A percentile compares a stretch with the other conserved stretches of the same genome.
Evolutionary conservation across 2,329 filamentous ascomycete species (phyloP).

Genomic region (Diaporthe ampelina): DNA sequence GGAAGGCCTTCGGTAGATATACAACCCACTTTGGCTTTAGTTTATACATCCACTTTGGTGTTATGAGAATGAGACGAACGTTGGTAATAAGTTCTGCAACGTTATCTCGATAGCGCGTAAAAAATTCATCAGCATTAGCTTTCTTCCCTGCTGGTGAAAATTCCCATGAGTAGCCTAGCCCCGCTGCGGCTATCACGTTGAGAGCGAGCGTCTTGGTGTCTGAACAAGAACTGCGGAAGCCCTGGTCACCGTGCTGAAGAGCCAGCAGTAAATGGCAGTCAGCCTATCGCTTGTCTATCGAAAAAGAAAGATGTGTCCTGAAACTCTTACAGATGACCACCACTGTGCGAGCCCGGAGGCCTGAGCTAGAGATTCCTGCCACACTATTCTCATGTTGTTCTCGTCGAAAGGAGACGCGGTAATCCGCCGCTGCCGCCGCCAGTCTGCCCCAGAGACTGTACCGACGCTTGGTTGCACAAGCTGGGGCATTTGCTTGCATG

Average conservation of each 20-base stretch:
- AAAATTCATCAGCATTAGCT: neutral
- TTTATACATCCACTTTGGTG: slow-evolving; percentile 22
- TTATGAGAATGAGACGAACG: neutral
- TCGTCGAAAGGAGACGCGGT: slow-evolving; percentile 32
- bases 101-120: slow-evolving; percentile 9
- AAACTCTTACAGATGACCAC: neutral
- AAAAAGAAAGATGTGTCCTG: no score
- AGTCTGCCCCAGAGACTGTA: neutral
- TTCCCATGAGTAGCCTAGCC: slow-evolving; percentile 14
- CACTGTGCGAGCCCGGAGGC: neutral
- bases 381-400: slow-evolving; percentile 33
- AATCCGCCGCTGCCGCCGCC: slow-evolving; percentile 28
- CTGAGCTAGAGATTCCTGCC: slow-evolving; percentile 24
- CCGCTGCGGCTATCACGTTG: slow-evolving; percentile 23
- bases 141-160: neutral
- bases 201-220: slow-evolving; percentile 28
- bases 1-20: neutral
- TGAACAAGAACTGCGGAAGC: neutral
- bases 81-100: slow-evolving; percentile 4
- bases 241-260: neutral
- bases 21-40: neutral
- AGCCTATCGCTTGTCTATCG: no score
- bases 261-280: no score
- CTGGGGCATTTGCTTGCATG: neutral
- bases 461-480: slow-evolving; percentile 12